Evolutionary conservation across 345 rosid species (phyloP).

Genomic region (Hypericum androsaemum): DNA sequence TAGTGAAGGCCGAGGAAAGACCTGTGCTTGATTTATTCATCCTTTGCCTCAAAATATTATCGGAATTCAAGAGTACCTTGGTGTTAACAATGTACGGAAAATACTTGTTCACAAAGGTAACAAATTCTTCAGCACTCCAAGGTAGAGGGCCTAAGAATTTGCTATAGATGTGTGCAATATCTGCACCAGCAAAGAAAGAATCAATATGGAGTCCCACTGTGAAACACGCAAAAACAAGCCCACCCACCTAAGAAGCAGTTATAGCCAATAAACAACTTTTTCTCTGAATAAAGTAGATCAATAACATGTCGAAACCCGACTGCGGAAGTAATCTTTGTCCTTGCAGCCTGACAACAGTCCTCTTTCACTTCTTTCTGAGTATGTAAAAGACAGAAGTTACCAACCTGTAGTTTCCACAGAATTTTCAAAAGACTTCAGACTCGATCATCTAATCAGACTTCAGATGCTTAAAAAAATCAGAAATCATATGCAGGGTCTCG

Average conservation of each 20-base stretch:
- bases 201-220: background rate
- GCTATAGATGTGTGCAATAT: conserved; percentile 76
- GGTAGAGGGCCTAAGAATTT: conserved; percentile 85
- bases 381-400: background rate
- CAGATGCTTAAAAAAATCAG: too few species aligned
- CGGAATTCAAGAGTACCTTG: conserved; percentile 66
- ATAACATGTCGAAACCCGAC: conserved; percentile 85
- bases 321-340: conserved; percentile 53
- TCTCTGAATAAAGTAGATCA: conserved; percentile 70
- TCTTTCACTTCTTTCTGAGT: conserved; percentile 63
- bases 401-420: background rate
- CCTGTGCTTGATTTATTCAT: conserved; percentile 71
- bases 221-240: conserved; percentile 15
- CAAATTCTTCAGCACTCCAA: conserved; percentile 60
- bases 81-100: conserved; percentile 77
- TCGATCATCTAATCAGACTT: conserved; percentile 1
- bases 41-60: conserved; percentile 31
- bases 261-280: conserved; percentile 85
- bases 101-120: conserved; percentile 38
- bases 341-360: conserved; percentile 38
- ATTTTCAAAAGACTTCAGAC: background rate
- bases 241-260: conserved; percentile 95
- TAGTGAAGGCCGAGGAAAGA: conserved; percentile 59
- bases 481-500: too few species aligned
- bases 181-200: conserved; percentile 30